phyloP scores from a whole-genome alignment of 305 asterid species.

The Caryopteris hybrid region DNA sequence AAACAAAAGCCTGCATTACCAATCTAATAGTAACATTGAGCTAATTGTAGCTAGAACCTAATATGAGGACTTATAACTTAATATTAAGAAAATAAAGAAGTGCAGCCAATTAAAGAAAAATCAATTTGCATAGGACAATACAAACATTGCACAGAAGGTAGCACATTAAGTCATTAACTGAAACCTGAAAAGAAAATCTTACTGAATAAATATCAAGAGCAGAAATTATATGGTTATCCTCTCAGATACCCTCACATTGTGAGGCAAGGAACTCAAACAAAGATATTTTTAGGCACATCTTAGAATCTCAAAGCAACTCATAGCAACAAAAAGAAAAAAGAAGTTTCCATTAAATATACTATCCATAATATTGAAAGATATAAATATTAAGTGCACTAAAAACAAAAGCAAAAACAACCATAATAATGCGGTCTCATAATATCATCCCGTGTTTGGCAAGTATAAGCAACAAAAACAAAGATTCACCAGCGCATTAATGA shows the following conservation, averaged over 20 bases:
- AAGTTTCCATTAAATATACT: not conserved
- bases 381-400: not conserved
- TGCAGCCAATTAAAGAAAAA: conserved; percentile 6
- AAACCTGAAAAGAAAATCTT: not conserved
- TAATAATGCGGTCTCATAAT: not conserved
- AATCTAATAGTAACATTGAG: not conserved
- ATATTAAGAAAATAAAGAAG: not conserved
- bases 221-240: not conserved
- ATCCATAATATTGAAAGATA: not conserved
- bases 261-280: not conserved
- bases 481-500: conserved; percentile 17
- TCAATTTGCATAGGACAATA: not conserved
- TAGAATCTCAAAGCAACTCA: conserved; percentile 11
- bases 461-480: conserved; percentile 9
- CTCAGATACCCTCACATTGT: not conserved
- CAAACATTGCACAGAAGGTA: not conserved
- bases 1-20: not conserved
- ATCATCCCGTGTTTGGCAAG: conserved; percentile 8
- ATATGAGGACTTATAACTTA: not conserved
- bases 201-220: not conserved
- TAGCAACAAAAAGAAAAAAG: not conserved
- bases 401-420: not conserved
- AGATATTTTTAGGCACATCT: not conserved
- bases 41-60: not conserved
- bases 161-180: not conserved